Base-by-base conservation (phyloP, 2,329 filamentous ascomycete species). In the Cladophialophora exuberans region DNA sequence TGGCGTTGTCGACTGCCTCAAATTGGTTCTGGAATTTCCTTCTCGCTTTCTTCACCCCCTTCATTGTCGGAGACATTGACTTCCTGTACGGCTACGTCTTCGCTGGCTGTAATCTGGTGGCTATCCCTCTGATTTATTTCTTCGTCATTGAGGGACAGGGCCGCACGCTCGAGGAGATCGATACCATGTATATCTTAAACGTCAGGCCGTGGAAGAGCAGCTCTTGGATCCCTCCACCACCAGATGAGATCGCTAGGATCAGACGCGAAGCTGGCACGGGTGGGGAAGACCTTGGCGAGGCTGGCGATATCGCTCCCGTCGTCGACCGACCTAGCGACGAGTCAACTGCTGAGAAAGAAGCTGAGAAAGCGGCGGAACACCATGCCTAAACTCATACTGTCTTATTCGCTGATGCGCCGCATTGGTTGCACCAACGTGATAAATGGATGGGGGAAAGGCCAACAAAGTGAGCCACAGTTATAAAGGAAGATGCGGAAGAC, bases 1-100 rank as follows among this genome's bases (percentile, higher is more conserved):
- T 73, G 26, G 67, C 69, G 1, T 53, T 74, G 11, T 62, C 70
- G 1, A 74, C 54, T 70, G 83, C 87, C 2, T 83, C 87, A 31
- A 93, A 93, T 73, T 93, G 89, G 89, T 70, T 74, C 26, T 89
- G 85, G 84, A 89, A 90, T 70, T 91, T 91, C 72, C 72, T 88
- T 65, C 77, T 89, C 61, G 83, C 83, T 1, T 92, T 92, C 78
- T 90, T 92, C 76, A 90, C 89, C 0, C 86, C 88, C 0, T 91
- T 90, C 71, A 91, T 92, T 68, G 87, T 84, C 1, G 74, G 76
- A 0, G 78, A 82, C 6, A 92, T 92, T 54, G 82, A 88, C 64
- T 92, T 87, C 72, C 79, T 79, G 17, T 90, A 91, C 68, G 88
- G 89, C 10, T 90, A 90, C 63, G 84, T 93, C 41, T 92, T 92